Base-by-base conservation (phyloP, 2,329 filamentous ascomycete genomes). In the Penicillium sp. region DNA sequence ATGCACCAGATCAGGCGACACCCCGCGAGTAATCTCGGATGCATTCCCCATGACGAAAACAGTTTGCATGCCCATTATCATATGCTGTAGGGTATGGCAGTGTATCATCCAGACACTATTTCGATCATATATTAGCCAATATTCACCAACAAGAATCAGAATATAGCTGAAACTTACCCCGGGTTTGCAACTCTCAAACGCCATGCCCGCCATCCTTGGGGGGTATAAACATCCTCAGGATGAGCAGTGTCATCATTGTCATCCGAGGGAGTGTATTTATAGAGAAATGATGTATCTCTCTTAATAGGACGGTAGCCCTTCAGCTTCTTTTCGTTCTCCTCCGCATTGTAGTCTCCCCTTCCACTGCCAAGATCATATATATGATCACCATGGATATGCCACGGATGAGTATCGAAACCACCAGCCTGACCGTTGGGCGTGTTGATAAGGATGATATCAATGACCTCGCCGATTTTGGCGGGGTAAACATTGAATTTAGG, bases 21-120 rank as follows among this genome's bases (percentile, higher is more conserved):
- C 29, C 5, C 29, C 29, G 13, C 29, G 29, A 14, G 29, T 33
- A 14, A 33, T 33, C 13, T 33, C 29, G 3, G 29, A 33, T 3
- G 29, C 6, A 33, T 33, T 33, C 13, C 29, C 29, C 79, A 67
- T 79, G 75, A 0, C 77, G 64, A 75, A 77, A 80, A 77, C 77
- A 1, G 70, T 75, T 59, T 79, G 75, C 77, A 78, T 79, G 42
- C 71, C 75, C 76, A 79, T 77, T 1, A 76, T 63, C 75, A 79
- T 79, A 61, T 81, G 79, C 56, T 77, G 73, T 48, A 80, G 55
- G 14, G 76, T 75, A 63, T 81, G 79, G 53, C 79, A 81, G 63
- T 81, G 79, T 37, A 80, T 63, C 77, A 81, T 77, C 77, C 77
- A 81, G 5, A 77, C 40, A 28, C 40, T 24, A 28, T 10, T 28